Percentiles rank a stretch among this genome's conserved stretches.
Evolutionary conservation across 768 basidiomycete species (phyloP).

Genomic region (Hygrocybe punicea): DNA sequence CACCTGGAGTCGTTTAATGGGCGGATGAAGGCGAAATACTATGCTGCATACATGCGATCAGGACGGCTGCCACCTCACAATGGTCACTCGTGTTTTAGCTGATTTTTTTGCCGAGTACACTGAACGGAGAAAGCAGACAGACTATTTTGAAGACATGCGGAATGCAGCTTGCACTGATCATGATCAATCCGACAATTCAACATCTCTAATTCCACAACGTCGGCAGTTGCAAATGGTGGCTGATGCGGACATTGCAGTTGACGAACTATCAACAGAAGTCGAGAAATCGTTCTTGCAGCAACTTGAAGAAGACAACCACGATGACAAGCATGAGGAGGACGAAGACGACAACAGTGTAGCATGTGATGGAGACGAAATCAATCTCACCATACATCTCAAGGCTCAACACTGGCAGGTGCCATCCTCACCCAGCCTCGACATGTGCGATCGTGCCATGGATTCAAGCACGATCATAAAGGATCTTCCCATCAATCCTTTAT

Average conservation of each 20-base stretch:
- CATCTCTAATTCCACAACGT: too few relatives aligned
- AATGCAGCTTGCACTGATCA: neutral
- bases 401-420: too few relatives aligned
- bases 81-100: slow-evolving; percentile 11
- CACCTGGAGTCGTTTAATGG: slow-evolving; percentile 38
- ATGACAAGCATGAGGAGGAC: neutral
- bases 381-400: too few relatives aligned
- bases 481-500: too few relatives aligned
- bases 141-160: neutral
- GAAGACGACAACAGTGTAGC: neutral
- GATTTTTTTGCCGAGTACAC: slow-evolving; percentile 4
- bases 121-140: neutral
- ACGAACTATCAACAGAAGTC: neutral
- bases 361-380: too few relatives aligned
- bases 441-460: too few relatives aligned
- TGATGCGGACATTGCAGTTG: neutral
- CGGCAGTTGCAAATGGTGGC: neutral
- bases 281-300: neutral
- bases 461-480: too few relatives aligned
- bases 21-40: slow-evolving; percentile 28
- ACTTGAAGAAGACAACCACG: neutral
- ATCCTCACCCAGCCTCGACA: too few relatives aligned
- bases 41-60: slow-evolving; percentile 18
- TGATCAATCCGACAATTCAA: neutral
- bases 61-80: slow-evolving; percentile 10